phyloP scores from a whole-genome alignment of 306 rosid genomes.

The Medicago arabica region DNA sequence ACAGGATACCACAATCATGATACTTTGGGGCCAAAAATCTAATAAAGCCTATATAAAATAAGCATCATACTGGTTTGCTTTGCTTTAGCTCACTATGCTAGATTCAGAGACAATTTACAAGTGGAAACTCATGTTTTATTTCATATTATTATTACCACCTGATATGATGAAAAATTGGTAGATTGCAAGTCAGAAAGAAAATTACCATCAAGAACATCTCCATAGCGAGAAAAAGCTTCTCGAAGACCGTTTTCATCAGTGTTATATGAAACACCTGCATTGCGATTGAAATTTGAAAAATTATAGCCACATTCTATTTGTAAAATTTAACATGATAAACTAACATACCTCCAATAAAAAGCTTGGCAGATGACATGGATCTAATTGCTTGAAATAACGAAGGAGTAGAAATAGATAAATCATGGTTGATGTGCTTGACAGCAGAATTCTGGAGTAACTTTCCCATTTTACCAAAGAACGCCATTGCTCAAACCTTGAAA shows the following conservation, averaged over 20 bases:
- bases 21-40: no score
- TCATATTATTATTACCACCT: not conserved
- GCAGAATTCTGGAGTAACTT: slow-evolving; percentile 51
- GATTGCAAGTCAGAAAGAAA: slow-evolving; percentile 16
- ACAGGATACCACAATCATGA: no score
- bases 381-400: slow-evolving; percentile 54
- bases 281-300: slow-evolving; percentile 10
- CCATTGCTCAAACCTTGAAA: slow-evolving; percentile 53
- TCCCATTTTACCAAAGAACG: slow-evolving; percentile 52
- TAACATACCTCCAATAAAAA: slow-evolving; percentile 57
- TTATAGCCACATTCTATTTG: slow-evolving; percentile 7
- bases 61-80: not conserved
- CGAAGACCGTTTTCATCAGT: slow-evolving; percentile 56
- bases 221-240: slow-evolving; percentile 54
- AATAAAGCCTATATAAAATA: not conserved
- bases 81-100: not conserved
- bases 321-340: not conserved
- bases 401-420: slow-evolving; percentile 48
- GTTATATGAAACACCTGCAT: slow-evolving; percentile 57
- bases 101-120: slow-evolving; percentile 12
- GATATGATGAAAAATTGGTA: slow-evolving; percentile 35
- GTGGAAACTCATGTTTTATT: not conserved
- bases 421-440: slow-evolving; percentile 49
- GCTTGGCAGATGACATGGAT: slow-evolving; percentile 56
- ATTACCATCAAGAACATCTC: slow-evolving; percentile 58